These are phyloP conservation scores for Phytophthora megakarya DNA, from an alignment of 352 stramenopile species.

Conservation along the genomic window DNA sequence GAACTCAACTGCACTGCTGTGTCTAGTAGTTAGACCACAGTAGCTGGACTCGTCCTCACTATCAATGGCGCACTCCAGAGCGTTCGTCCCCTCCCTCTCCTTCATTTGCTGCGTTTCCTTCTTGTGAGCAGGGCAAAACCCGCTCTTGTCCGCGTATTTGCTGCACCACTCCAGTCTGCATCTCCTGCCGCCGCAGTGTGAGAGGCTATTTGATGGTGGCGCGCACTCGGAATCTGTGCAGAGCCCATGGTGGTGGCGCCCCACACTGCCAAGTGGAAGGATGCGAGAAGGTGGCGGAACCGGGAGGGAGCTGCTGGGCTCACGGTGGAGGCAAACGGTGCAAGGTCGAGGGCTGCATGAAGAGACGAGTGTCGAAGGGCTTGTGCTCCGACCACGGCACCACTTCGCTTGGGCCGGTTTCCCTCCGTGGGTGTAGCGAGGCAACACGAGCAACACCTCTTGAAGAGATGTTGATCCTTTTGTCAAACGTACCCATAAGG, in stretches of 20 bases:
- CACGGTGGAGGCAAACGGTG: constrained; percentile 31
- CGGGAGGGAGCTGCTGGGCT: constrained; percentile 19
- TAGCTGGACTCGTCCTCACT: constrained; percentile 6
- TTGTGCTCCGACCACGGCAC: constrained; percentile 23
- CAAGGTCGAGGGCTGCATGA: constrained; percentile 24
- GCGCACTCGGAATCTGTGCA: constrained; percentile 23
- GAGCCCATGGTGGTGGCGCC: constrained; percentile 24
- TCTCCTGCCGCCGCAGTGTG: constrained; percentile 21
- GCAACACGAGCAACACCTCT: no score
- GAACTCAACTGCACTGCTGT: neutral
- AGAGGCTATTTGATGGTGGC: constrained; percentile 24
- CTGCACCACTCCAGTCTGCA: constrained; percentile 25
- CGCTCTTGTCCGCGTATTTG: constrained; percentile 8
- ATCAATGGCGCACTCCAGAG: constrained; percentile 4
- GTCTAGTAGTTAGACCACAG: neutral
- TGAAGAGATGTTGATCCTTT: no score
- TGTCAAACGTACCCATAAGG: no score
- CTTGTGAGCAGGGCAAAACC: constrained; percentile 19
- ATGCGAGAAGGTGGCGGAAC: constrained; percentile 28
- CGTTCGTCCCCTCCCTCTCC: neutral
- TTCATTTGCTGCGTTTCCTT: constrained; percentile 17
- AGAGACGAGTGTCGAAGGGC: constrained; percentile 17
- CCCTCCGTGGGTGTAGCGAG: no score
- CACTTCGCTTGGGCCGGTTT: constrained; percentile 24
- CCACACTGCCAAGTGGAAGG: constrained; percentile 23